phyloP scores from a whole-genome alignment of 768 basidiomycete genomes.

The Melanogaster broomeanus region DNA sequence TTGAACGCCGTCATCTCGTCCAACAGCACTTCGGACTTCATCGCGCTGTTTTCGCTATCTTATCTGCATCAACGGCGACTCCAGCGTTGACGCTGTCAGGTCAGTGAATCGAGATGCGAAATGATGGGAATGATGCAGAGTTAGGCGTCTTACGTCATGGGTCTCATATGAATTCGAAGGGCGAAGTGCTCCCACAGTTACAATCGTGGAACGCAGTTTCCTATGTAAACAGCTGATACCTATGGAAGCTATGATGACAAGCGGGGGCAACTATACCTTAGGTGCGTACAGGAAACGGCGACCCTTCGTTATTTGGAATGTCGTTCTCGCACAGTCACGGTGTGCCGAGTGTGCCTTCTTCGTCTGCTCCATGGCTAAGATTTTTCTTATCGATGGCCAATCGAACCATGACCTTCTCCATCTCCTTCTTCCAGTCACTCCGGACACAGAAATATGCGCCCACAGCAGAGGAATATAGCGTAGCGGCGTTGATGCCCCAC shows the following conservation, averaged over 20 bases:
- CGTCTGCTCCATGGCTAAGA: constrained; percentile 1
- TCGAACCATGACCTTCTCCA: constrained; percentile 55
- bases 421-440: constrained; percentile 69
- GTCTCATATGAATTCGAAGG: not conserved
- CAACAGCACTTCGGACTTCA: not conserved
- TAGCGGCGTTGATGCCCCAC: constrained; percentile 65
- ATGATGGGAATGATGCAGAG: not conserved
- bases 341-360: not conserved
- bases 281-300: not conserved
- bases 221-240: not conserved
- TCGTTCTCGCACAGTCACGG: not conserved
- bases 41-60: not conserved
- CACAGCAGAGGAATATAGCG: constrained; percentile 31
- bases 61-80: not conserved
- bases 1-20: not conserved
- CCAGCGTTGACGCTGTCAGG: not conserved
- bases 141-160: not conserved
- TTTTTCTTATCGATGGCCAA: constrained; percentile 46
- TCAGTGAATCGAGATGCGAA: not conserved
- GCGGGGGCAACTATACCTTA: not conserved
- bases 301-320: not conserved
- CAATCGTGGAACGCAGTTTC: not conserved
- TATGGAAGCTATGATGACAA: not conserved
- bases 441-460: constrained; percentile 53
- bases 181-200: not conserved